phyloP scores from a whole-genome alignment of 805 yeast genomes.

The Candida stauntonica region DNA sequence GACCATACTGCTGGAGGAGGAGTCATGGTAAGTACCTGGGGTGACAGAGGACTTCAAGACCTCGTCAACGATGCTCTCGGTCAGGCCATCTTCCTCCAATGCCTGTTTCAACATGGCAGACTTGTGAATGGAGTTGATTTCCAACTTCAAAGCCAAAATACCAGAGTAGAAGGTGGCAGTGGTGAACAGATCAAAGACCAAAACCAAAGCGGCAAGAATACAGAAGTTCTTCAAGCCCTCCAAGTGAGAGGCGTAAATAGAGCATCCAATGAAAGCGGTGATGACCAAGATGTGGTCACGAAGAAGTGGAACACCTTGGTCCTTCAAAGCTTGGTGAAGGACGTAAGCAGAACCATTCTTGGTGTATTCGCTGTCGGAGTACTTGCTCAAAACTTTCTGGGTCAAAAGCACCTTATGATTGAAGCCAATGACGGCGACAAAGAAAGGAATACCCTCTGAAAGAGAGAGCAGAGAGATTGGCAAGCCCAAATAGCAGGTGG shows the following conservation, averaged over 20 bases:
- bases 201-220: constrained; percentile 62
- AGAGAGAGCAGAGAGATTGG: constrained; percentile 69
- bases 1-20: constrained; percentile 40
- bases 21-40: constrained; percentile 26
- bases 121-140: constrained; percentile 80
- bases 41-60: constrained; percentile 39
- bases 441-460: constrained; percentile 89
- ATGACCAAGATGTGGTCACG: constrained; percentile 76
- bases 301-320: constrained; percentile 38
- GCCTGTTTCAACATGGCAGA: constrained; percentile 73
- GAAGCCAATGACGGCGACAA: constrained; percentile 89
- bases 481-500: constrained; percentile 50
- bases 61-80: constrained; percentile 65
- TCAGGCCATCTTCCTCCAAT: constrained; percentile 89
- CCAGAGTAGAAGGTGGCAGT: constrained; percentile 82
- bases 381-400: constrained; percentile 42
- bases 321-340: constrained; percentile 32
- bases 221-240: constrained; percentile 79
- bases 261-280: constrained; percentile 62
- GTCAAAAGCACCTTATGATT: constrained; percentile 78
- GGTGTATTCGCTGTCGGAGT: constrained; percentile 26
- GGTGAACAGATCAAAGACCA: constrained; percentile 66
- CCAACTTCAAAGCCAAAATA: constrained; percentile 79
- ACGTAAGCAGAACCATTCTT: constrained; percentile 32
- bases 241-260: constrained; percentile 59